These are phyloP conservation scores for Coemansia sp. DNA, from an alignment of 192 early-diverging fungal species.

Conservation along the genomic window DNA sequence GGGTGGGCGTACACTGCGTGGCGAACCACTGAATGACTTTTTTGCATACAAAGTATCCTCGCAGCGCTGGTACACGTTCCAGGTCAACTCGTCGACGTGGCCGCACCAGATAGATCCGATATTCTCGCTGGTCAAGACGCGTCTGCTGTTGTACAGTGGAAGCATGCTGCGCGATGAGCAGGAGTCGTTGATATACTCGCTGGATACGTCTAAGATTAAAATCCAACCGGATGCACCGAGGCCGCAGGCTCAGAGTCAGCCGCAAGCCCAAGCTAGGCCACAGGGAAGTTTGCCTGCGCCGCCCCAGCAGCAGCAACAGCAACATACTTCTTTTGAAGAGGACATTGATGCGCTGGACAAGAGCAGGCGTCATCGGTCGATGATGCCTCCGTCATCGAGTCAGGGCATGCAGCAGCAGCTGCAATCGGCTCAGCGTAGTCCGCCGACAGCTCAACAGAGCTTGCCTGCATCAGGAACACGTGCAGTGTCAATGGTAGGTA, in stretches of 20 bases:
- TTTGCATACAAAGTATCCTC: constrained; percentile 51
- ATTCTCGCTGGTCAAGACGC: constrained; percentile 46
- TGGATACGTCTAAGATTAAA: constrained; percentile 54
- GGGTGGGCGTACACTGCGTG: constrained; percentile 42
- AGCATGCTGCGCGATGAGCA: constrained; percentile 29
- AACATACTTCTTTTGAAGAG: not conserved
- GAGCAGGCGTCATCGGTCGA: constrained; percentile 27
- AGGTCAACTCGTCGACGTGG: constrained; percentile 45
- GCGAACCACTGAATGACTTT: constrained; percentile 46
- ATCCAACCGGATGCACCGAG: constrained; percentile 47
- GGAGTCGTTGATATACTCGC: constrained; percentile 30
- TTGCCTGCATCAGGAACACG: constrained; percentile 8
- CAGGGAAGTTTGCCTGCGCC: not conserved
- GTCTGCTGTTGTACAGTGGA: constrained; percentile 47
- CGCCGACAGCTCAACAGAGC: constrained; percentile 3
- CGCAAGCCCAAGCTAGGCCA: not conserved
- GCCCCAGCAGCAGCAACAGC: constrained; percentile 3
- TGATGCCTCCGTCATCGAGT: constrained; percentile 26
- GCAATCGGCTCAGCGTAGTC: constrained; percentile 1
- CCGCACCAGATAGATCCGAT: constrained; percentile 48
- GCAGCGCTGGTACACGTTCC: constrained; percentile 56
- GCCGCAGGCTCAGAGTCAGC: not conserved
- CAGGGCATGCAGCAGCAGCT: constrained; percentile 11
- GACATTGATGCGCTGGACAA: constrained; percentile 14
- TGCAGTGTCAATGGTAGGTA: constrained; percentile 36